phyloP scores from a whole-genome alignment of 805 yeast species.

The Teunomyces pallodes region DNA sequence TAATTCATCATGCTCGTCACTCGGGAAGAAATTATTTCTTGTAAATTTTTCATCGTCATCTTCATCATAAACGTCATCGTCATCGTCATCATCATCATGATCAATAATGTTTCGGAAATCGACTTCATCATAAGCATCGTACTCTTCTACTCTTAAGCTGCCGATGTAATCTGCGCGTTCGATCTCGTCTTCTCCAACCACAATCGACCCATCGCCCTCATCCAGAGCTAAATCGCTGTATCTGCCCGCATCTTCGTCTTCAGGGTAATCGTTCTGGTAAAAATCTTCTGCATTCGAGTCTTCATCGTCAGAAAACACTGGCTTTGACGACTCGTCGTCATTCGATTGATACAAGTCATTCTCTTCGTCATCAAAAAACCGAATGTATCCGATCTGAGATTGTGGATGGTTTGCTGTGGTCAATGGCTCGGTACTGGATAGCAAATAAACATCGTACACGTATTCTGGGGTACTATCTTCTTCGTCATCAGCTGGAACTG shows the following conservation, averaged over 20 bases:
- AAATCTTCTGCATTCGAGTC: slow-evolving; percentile 91
- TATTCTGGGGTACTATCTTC: slow-evolving; percentile 50
- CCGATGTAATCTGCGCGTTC: slow-evolving; percentile 4
- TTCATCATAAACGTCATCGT: slow-evolving; percentile 10
- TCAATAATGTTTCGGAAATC: slow-evolving; percentile 22
- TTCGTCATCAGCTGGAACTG: neutral
- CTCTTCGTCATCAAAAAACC: slow-evolving; percentile 55
- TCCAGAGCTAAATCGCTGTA: slow-evolving; percentile 14
- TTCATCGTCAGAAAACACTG: slow-evolving; percentile 61
- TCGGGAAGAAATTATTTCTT: slow-evolving; percentile 54
- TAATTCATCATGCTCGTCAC: slow-evolving; percentile 56
- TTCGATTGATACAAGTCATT: slow-evolving; percentile 35
- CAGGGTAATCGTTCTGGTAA: slow-evolving; percentile 92
- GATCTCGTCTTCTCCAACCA: slow-evolving; percentile 17
- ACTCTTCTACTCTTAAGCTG: neutral
- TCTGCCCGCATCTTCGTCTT: slow-evolving; percentile 71
- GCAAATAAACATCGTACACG: slow-evolving; percentile 81
- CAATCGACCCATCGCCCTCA: slow-evolving; percentile 19
- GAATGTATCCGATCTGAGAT: slow-evolving; percentile 51
- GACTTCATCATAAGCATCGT: slow-evolving; percentile 4
- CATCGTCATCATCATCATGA: slow-evolving; percentile 33
- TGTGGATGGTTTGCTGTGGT: slow-evolving; percentile 49
- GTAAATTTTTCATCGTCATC: slow-evolving; percentile 16
- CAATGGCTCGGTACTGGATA: slow-evolving; percentile 27
- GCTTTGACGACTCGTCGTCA: slow-evolving; percentile 34